These are phyloP conservation scores for Eimeria maxima DNA, from an alignment of 169 alveolate genomes.

Conservation along the genomic window DNA sequence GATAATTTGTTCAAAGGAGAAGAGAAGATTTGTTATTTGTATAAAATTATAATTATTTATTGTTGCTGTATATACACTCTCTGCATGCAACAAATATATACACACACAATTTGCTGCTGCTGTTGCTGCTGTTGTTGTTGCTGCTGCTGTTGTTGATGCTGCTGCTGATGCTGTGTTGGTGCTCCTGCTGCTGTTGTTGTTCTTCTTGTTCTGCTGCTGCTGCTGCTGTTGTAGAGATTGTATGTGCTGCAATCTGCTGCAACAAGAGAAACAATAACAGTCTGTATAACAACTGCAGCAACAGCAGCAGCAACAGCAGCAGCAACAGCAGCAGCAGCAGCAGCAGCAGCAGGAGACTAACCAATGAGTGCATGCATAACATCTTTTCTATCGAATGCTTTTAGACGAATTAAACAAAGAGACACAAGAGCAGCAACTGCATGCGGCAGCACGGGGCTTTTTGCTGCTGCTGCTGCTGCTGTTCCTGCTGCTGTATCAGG, in stretches of 20 bases:
- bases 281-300: constrained; percentile 16
- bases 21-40: constrained; percentile 1
- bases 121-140: too few species aligned
- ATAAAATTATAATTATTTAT: background rate
- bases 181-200: constrained; percentile 8
- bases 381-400: constrained; percentile 33
- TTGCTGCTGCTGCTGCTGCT: background rate
- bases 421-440: constrained; percentile 27
- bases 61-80: background rate
- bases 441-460: constrained; percentile 11
- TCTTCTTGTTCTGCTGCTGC: too few species aligned
- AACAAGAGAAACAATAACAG: too few species aligned
- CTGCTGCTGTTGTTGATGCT: background rate
- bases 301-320: constrained; percentile 20
- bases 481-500: constrained; percentile 2
- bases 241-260: too few species aligned
- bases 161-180: constrained; percentile 7
- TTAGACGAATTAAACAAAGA: background rate
- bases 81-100: constrained; percentile 35
- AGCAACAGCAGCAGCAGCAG: constrained; percentile 47
- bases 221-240: too few species aligned
- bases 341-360: background rate
- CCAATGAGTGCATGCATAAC: background rate
- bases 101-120: background rate
- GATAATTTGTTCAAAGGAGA: background rate